Conservation (phyloP, 202 grass and related monocot species). For the Alloteropsis angusta region DNA sequence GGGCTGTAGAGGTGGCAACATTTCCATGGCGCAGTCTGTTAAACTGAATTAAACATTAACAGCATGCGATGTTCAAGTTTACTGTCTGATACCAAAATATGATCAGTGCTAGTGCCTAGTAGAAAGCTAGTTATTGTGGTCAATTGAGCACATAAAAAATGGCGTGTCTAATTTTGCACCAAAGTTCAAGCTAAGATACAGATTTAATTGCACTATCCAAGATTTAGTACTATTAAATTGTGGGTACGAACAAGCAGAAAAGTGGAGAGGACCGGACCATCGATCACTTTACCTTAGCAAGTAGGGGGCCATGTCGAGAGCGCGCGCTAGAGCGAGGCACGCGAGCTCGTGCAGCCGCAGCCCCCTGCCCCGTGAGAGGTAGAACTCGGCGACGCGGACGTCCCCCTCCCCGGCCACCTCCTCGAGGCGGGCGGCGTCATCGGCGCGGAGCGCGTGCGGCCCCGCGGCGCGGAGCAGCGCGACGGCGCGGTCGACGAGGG, state of each 20-base stretch:
- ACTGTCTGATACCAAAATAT: background rate
- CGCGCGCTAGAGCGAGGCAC: constrained; percentile 55
- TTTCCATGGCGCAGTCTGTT: background rate
- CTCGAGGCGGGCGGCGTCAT: constrained; percentile 25
- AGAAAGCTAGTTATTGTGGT: background rate
- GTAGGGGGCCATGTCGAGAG: constrained; percentile 71
- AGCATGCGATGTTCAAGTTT: background rate
- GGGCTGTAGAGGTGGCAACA: background rate
- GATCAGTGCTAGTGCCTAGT: background rate
- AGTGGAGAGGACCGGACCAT: background rate
- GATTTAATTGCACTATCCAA: background rate
- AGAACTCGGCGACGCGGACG: constrained; percentile 60
- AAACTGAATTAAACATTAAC: background rate
- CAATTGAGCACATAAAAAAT: background rate
- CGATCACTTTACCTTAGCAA: constrained; percentile 46
- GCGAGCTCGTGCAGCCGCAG: constrained; percentile 81
- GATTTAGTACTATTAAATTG: background rate
- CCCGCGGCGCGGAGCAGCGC: constrained; percentile 43
- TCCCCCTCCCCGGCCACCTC: constrained; percentile 59
- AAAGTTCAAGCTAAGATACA: background rate
- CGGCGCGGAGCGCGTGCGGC: constrained; percentile 26
- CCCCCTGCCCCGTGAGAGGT: constrained; percentile 53
- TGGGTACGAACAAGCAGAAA: background rate
- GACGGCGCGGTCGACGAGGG: constrained; percentile 44
- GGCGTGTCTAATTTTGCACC: background rate